These are phyloP conservation scores for Pelargonium myrrhifolium DNA, from an alignment of 441 rosid genomes.

Conservation along the genomic window DNA sequence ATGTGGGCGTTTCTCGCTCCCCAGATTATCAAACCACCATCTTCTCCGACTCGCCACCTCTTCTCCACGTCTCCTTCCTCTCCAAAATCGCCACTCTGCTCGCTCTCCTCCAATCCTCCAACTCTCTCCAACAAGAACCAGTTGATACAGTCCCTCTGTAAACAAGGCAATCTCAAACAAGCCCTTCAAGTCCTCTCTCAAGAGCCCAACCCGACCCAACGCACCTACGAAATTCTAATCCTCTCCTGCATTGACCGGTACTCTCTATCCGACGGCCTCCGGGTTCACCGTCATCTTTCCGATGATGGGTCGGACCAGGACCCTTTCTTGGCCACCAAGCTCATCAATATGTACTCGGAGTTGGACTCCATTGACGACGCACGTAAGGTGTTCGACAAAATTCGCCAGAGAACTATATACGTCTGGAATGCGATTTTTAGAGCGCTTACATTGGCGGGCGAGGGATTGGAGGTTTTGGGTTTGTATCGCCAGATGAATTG, in stretches of 20 bases:
- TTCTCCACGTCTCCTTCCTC: slow-evolving; percentile 24
- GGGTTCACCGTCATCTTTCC: slow-evolving; percentile 54
- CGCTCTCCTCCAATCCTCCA: slow-evolving; percentile 35
- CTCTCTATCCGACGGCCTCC: slow-evolving; percentile 48
- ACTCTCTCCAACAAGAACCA: slow-evolving; percentile 27
- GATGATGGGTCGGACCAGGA: slow-evolving; percentile 78
- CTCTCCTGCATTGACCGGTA: slow-evolving; percentile 50
- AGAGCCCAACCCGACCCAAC: slow-evolving; percentile 63
- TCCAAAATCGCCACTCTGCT: slow-evolving; percentile 33
- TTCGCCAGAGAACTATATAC: slow-evolving; percentile 54
- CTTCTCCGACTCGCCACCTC: slow-evolving; percentile 11
- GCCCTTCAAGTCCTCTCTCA: slow-evolving; percentile 51
- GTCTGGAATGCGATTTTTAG: slow-evolving; percentile 81
- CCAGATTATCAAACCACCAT: slow-evolving; percentile 32
- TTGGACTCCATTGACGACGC: slow-evolving; percentile 51
- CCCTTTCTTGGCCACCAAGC: slow-evolving; percentile 85
- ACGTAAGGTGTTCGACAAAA: slow-evolving; percentile 78
- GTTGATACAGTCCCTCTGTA: slow-evolving; percentile 56
- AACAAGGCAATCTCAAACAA: slow-evolving; percentile 56
- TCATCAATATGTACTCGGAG: slow-evolving; percentile 52
- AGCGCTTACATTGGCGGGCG: slow-evolving; percentile 63
- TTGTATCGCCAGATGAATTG: slow-evolving; percentile 60
- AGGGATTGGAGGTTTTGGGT: slow-evolving; percentile 68
- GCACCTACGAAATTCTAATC: slow-evolving; percentile 71
- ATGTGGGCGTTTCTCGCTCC: slow-evolving; percentile 52